A percentile compares a stretch with the other conserved stretches of the same genome.
phyloP scores from a whole-genome alignment of 2,329 filamentous ascomycete genomes.

The Colletotrichum scovillei region DNA sequence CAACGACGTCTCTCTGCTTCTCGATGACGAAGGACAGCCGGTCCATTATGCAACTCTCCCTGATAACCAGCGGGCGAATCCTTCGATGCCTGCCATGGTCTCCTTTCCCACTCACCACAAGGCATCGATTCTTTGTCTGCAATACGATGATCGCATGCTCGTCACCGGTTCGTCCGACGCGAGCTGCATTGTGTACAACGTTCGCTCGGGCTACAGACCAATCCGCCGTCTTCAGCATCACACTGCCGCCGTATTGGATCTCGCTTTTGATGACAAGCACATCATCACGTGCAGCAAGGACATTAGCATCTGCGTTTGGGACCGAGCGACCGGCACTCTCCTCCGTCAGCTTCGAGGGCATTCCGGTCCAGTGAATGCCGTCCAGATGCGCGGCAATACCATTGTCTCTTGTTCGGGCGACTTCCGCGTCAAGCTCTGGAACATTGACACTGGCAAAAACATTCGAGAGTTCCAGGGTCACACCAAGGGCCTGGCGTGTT shows the following conservation, averaged over 20 bases:
- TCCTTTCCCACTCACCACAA: slow-evolving; percentile 79
- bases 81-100: slow-evolving; percentile 64
- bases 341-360: slow-evolving; percentile 87
- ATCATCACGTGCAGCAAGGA: slow-evolving; percentile 99
- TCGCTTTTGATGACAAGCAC: slow-evolving; percentile 90
- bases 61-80: slow-evolving; percentile 57
- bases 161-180: slow-evolving; percentile 95
- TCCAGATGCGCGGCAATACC: slow-evolving; percentile 92
- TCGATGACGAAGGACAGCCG: slow-evolving; percentile 61
- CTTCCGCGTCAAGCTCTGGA: slow-evolving; percentile 94
- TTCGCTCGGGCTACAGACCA: slow-evolving; percentile 81
- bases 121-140: slow-evolving; percentile 92
- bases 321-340: slow-evolving; percentile 80
- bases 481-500: slow-evolving; percentile 93
- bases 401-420: slow-evolving; percentile 95
- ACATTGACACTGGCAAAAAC: slow-evolving; percentile 86
- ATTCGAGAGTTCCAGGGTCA: slow-evolving; percentile 92
- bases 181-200: slow-evolving; percentile 90
- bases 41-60: slow-evolving; percentile 67
- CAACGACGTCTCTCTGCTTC: slow-evolving; percentile 61
- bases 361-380: slow-evolving; percentile 92
- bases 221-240: slow-evolving; percentile 83
- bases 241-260: slow-evolving; percentile 88
- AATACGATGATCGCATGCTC: slow-evolving; percentile 92
- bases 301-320: slow-evolving; percentile 93